phyloP scores from a whole-genome alignment of 768 basidiomycete genomes.

The Sarcomyxa edulis region DNA sequence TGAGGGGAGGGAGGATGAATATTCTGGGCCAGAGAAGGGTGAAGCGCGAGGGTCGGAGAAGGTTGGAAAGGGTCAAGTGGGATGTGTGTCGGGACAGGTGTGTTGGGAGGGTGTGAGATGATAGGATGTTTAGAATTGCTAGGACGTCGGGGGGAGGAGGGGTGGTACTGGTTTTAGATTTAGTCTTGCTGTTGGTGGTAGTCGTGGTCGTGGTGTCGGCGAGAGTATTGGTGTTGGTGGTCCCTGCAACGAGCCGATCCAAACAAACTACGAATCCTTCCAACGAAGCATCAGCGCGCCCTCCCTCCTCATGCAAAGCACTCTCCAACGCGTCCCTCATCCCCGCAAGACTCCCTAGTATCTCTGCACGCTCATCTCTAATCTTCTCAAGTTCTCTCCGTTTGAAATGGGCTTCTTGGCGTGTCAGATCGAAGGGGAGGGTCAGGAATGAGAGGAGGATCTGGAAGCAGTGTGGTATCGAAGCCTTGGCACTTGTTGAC shows the following conservation, averaged over 20 bases:
- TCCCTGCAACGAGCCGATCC: not conserved
- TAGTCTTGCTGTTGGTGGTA: too few species aligned
- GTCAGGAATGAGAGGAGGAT: conserved; percentile 14
- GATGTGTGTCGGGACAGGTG: conserved; percentile 21
- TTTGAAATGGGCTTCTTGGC: conserved; percentile 64
- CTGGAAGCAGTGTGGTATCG: conserved; percentile 4
- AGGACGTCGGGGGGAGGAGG: not conserved
- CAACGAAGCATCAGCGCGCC: too few species aligned
- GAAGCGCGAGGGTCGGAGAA: conserved; percentile 64
- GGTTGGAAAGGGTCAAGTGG: conserved; percentile 25
- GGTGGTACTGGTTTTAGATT: too few species aligned
- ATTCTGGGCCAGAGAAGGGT: conserved; percentile 80
- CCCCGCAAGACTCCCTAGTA: conserved; percentile 57
- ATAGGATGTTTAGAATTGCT: conserved; percentile 10
- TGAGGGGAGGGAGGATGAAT: conserved; percentile 68
- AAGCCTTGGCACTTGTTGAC: too few species aligned
- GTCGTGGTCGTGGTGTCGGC: too few species aligned
- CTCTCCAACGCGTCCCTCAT: not conserved
- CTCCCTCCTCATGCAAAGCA: not conserved
- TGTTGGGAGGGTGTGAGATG: conserved; percentile 19
- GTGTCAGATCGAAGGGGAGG: conserved; percentile 53
- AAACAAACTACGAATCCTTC: too few species aligned
- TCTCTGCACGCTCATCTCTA: conserved; percentile 63
- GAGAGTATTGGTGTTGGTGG: not conserved
- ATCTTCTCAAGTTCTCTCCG: conserved; percentile 54